Percentiles rank a stretch among this genome's conserved stretches.
Conservation (phyloP, 805 yeast species). For the Candida dajiaensis region DNA sequence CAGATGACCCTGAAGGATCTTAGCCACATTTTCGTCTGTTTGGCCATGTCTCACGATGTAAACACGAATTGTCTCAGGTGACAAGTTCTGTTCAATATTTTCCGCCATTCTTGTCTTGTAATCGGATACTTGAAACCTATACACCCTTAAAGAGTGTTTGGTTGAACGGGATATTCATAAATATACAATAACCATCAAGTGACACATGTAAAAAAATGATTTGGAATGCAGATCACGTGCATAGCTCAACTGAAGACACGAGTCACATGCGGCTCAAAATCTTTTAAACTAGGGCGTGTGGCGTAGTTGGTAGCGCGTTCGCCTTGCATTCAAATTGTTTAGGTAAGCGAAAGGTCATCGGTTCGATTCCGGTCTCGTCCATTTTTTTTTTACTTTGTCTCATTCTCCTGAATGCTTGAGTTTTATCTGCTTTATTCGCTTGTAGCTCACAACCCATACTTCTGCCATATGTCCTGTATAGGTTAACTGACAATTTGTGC, state of each 20-base stretch:
- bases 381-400: constrained; percentile 15
- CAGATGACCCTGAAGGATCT: constrained; percentile 74
- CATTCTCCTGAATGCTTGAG: too few species aligned
- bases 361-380: constrained; percentile 61
- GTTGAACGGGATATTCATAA: too few species aligned
- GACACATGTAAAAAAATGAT: too few species aligned
- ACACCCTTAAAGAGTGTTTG: too few species aligned
- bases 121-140: background rate
- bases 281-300: constrained; percentile 39
- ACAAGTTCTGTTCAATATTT: constrained; percentile 6
- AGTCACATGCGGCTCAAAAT: background rate
- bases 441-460: too few species aligned
- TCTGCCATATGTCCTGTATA: too few species aligned
- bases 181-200: background rate
- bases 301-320: constrained; percentile 61
- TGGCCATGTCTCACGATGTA: constrained; percentile 81
- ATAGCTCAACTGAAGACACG: too few species aligned
- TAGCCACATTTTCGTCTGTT: constrained; percentile 63
- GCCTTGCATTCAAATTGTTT: constrained; percentile 38
- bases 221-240: too few species aligned
- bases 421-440: too few species aligned
- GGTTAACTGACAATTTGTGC: too few species aligned
- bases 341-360: constrained; percentile 48
- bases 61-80: constrained; percentile 33
- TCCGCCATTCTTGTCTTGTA: background rate